A percentile compares a stretch with the other conserved stretches of the same genome.
Conservation (phyloP, 2,329 filamentous ascomycete species). For the Bipolaris cookei region DNA sequence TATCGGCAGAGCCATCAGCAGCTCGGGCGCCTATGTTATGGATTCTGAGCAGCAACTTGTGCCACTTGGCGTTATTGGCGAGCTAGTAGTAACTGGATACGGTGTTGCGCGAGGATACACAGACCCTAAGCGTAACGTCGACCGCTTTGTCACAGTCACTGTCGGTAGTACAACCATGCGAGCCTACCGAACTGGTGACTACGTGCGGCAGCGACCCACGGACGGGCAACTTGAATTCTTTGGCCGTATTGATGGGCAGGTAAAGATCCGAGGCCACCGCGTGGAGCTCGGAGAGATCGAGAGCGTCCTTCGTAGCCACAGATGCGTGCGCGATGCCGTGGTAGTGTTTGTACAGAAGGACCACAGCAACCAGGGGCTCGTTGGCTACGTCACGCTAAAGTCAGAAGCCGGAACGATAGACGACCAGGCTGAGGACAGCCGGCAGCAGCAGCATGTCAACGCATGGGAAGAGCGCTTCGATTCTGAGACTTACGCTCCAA, state of each 20-base stretch:
- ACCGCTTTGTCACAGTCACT: conserved; percentile 6
- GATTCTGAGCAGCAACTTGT: conserved; percentile 8
- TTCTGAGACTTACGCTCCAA: conserved; percentile 3
- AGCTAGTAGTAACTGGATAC: conserved; percentile 33
- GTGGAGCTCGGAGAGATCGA: conserved; percentile 37
- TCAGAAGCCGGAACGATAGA: no score
- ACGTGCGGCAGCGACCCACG: conserved; percentile 16
- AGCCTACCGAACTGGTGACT: conserved; percentile 40
- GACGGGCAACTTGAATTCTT: conserved; percentile 27
- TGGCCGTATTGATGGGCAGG: conserved; percentile 31
- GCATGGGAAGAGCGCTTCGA: conserved; percentile 15
- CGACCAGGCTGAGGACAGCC: no score
- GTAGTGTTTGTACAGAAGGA: no score
- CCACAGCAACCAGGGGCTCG: no score
- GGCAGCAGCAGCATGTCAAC: conserved; percentile 5
- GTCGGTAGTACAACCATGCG: conserved; percentile 11
- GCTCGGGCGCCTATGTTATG: conserved; percentile 8
- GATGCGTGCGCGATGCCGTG: background rate
- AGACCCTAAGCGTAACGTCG: conserved; percentile 26
- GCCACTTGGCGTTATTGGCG: conserved; percentile 28
- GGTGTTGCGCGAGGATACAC: conserved; percentile 19
- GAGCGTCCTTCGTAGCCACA: conserved; percentile 4
- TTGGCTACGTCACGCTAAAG: conserved; percentile 1
- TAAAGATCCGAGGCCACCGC: conserved; percentile 34
- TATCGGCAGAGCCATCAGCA: conserved; percentile 48